A percentile compares a stretch with the other conserved stretches of the same genome.
Conservation (phyloP, 225 moss, liverwort and hornwort genomes). For the Marchantia paleacea region DNA sequence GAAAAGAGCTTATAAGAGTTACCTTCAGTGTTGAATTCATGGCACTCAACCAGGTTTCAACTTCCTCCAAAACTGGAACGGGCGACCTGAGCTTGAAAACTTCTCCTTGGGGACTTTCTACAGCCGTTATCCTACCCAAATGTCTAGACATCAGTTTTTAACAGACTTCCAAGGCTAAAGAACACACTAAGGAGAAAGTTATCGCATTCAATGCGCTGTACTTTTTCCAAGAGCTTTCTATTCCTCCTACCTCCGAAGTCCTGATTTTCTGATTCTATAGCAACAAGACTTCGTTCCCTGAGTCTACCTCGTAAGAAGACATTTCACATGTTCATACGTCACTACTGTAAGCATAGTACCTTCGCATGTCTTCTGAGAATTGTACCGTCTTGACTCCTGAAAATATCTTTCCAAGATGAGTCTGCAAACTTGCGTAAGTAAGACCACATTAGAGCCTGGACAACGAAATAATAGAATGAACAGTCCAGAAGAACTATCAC, state of each 20-base stretch:
- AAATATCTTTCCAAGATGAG: slow-evolving; percentile 33
- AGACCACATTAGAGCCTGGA: neutral
- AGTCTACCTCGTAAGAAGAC: neutral
- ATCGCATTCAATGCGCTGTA: too few relatives aligned
- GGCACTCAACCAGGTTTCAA: slow-evolving; percentile 29
- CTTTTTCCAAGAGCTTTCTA: neutral
- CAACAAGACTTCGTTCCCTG: neutral
- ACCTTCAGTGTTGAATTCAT: neutral
- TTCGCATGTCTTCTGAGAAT: slow-evolving; percentile 28
- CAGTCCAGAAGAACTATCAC: too few relatives aligned
- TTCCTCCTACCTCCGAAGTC: neutral
- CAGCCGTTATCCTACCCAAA: slow-evolving; percentile 30
- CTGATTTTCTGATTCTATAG: neutral
- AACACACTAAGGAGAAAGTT: too few relatives aligned
- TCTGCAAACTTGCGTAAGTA: slow-evolving; percentile 19
- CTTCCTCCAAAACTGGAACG: slow-evolving; percentile 28
- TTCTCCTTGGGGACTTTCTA: slow-evolving; percentile 39
- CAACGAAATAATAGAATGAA: neutral
- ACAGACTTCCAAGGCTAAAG: too few relatives aligned
- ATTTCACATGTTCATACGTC: neutral
- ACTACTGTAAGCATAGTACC: slow-evolving; percentile 3
- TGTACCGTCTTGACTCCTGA: slow-evolving; percentile 33
- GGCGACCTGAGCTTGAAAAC: slow-evolving; percentile 19
- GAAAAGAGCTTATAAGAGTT: neutral
- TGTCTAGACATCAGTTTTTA: neutral